Base-by-base conservation (phyloP, 1,284 basidiomycete species). In the Leccinum pseudoinsigne region DNA sequence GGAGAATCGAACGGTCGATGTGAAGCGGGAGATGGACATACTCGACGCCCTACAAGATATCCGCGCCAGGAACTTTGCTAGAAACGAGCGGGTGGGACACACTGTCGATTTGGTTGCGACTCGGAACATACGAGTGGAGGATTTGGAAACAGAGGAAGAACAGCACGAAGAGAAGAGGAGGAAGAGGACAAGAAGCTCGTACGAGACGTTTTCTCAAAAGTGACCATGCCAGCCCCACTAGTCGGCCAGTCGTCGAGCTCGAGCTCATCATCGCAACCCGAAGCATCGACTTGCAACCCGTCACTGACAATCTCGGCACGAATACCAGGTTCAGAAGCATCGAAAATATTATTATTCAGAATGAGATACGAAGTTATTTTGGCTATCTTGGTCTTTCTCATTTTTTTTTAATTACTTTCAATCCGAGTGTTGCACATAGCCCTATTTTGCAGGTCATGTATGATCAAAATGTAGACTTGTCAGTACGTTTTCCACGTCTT, bases 11-110 rank as follows among this genome's bases (percentile, higher is more conserved):
- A 96, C 94, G 56, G 82, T 90, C 58, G 94, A 97, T 76, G 93
- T 92, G 40, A 94, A 97, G 76, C 85, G 96, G 62, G 97, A 99
- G 80, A 99, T 99, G 97, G 97, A 99, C 72, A 92, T 97, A 62
- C 84, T 98, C 68, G 97, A 99, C 76, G 94, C 95, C 26, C 80
- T 99, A 62, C 95, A 98, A 72, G 97, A 98, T 72, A 93, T 99
- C 67, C 85, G 95, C 66, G 92, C 93, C 7, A 84, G 94, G 45
- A 99, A 99, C 28, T 28, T 28, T 76, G 95, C 97, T 1, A 84
- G 96, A 55, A 87, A 95, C 64, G 97, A 98, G 72, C 82, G 93
- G 31, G 81, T 90, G 11, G 89, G 90, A 9, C 84, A 89, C 34
- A 77, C 84, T 0, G 85, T 84, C 14, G 89, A 92, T 70, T 67